Evolutionary conservation across 768 basidiomycete genomes (phyloP).

Genomic region (Boletus tomentosulus): DNA sequence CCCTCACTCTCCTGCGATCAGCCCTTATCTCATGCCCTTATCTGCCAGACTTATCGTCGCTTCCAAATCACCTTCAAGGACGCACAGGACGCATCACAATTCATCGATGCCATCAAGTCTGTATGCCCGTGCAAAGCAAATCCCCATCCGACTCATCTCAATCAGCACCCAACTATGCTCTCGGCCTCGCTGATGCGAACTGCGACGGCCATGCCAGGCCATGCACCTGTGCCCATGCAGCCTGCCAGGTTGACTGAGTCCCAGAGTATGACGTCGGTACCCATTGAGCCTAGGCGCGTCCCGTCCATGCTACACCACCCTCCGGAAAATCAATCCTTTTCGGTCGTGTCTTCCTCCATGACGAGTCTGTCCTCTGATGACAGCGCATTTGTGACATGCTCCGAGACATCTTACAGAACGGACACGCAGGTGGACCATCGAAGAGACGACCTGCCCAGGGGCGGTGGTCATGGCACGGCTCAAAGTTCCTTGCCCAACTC

Average conservation of each 20-base stretch:
- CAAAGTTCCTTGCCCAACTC: conserved; percentile 30
- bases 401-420: conserved; percentile 18
- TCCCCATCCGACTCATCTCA: conserved; percentile 26
- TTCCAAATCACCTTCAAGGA: conserved; percentile 71
- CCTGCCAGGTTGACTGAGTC: background rate
- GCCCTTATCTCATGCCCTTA: conserved; percentile 4
- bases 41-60: conserved; percentile 59
- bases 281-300: background rate
- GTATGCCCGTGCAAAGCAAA: conserved; percentile 76
- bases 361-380: conserved; percentile 27
- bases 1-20: background rate
- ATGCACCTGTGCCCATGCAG: background rate
- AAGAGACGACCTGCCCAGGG: background rate
- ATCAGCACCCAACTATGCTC: conserved; percentile 15
- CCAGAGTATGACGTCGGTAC: background rate
- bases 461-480: conserved; percentile 1
- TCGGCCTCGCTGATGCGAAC: conserved; percentile 14
- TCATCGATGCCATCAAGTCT: conserved; percentile 57
- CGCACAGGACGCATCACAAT: conserved; percentile 45
- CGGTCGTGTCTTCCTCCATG: conserved; percentile 6
- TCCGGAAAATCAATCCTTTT: background rate
- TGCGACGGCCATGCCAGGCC: conserved; percentile 7
- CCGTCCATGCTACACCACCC: conserved; percentile 1
- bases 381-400: conserved; percentile 22
- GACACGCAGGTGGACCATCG: conserved; percentile 1